Evolutionary conservation across 2,329 filamentous ascomycete species (phyloP), one percentile per base, ranked within the genome.

Genomic region (Fusarium xylarioides): DNA sequence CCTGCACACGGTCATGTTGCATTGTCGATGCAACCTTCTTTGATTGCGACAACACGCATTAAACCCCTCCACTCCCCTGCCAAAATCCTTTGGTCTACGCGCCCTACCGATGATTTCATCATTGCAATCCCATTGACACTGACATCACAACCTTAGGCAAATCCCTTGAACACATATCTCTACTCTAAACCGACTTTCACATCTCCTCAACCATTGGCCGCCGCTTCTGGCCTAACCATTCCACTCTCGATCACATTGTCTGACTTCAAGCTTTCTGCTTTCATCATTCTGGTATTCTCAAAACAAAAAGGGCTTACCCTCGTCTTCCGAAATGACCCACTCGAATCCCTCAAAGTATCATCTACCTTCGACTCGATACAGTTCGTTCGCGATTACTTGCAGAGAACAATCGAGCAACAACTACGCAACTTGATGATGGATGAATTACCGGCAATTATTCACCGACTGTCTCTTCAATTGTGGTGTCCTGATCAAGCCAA

Each of bases 331-430:
- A 98, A 99, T 88, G 96, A 99, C 81, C 96, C 96, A 9, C 90
- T 99, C 70, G 96, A 99, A 81, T 98, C 95, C 9, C 91, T 99
- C 79, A 98, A 98, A 85, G 96, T 99, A 74, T 98, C 95, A 2
- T 98, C 95, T 75, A 99, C 96, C 49, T 99, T 99, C 82, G 96
- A 99, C 85, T 97, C 95, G 18, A 99, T 99, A 78, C 95, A 96
- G 49, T 99, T 99, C 80, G 96, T 99, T 71, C 92, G 96, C 76
- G 95, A 99, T 82, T 98, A 98, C 81, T 86, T 99, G 63, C 96
- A 99, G 80, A 93, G 94, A 81, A 97, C 95, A 69, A 99, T 99
- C 77, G 96, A 99, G 83, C 93, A 90, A 57, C 96, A 98, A 82
- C 84, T 99, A 69, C 91, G 96, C 35, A 94, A 95, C 61, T 81